Evolutionary conservation across 2,329 filamentous ascomycete species (phyloP).

Genomic region (Ophiosphaerella narmari): DNA sequence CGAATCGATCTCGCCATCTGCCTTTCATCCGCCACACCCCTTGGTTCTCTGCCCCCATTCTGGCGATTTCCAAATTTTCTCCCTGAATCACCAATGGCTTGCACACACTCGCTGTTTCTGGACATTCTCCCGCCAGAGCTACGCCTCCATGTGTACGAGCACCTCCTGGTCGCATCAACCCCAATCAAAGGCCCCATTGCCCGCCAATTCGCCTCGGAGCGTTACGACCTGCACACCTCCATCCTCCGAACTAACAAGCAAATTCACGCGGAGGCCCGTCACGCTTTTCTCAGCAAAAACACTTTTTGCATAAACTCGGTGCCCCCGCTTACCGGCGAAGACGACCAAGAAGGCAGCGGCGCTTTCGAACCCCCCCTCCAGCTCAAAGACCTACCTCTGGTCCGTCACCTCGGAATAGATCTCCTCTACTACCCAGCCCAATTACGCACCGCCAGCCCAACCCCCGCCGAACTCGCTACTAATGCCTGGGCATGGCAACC

Average conservation of each 20-base stretch:
- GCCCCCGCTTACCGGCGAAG: constrained; percentile 3
- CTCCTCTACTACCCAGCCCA: constrained; percentile 28
- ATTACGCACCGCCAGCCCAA: background rate
- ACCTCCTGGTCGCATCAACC: constrained; percentile 26
- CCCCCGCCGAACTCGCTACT: background rate
- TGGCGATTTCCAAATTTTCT: background rate
- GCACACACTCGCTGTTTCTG: constrained; percentile 19
- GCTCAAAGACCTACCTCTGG: constrained; percentile 17
- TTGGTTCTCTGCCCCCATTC: too few relatives aligned
- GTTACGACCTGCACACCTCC: constrained; percentile 39
- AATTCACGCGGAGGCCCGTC: constrained; percentile 48
- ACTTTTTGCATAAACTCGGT: constrained; percentile 38
- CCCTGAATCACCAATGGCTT: too few relatives aligned
- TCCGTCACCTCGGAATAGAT: constrained; percentile 36
- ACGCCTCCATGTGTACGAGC: constrained; percentile 34
- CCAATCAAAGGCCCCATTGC: constrained; percentile 28
- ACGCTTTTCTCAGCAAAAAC: constrained; percentile 50
- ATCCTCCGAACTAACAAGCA: constrained; percentile 47
- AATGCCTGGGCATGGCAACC: constrained; percentile 19
- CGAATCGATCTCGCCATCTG: too few relatives aligned
- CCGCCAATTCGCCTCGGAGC: constrained; percentile 15
- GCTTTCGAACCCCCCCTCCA: constrained; percentile 36
- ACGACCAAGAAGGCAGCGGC: constrained; percentile 11
- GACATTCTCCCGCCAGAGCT: constrained; percentile 37
- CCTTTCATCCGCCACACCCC: too few relatives aligned